These are phyloP conservation scores for Volvox africanus DNA, from an alignment of 139 green algal genomes.

Conservation along the genomic window DNA sequence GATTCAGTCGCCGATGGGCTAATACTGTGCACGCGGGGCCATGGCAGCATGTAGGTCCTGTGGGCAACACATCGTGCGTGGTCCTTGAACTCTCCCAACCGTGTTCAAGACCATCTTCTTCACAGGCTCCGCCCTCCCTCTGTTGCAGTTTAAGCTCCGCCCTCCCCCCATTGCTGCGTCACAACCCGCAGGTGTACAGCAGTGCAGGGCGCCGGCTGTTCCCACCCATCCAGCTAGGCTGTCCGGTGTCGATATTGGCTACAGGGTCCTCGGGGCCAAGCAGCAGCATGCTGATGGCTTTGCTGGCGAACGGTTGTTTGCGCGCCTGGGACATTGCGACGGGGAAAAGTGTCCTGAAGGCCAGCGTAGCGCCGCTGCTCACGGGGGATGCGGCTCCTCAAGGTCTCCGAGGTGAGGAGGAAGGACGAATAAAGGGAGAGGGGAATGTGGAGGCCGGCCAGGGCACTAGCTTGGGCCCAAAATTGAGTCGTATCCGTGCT, in stretches of 20 bases:
- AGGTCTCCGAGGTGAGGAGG: neutral
- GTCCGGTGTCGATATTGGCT: slow-evolving; percentile 47
- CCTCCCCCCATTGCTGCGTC: neutral
- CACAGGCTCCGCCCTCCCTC: no score
- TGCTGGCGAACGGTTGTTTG: slow-evolving; percentile 49
- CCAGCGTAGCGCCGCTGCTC: slow-evolving; percentile 49
- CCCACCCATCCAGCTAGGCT: slow-evolving; percentile 69
- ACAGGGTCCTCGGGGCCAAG: neutral
- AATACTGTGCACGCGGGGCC: no score
- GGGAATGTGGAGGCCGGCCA: neutral
- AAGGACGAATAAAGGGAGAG: neutral
- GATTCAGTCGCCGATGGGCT: no score
- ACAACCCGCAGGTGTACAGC: slow-evolving; percentile 70
- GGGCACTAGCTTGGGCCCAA: no score
- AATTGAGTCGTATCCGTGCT: no score
- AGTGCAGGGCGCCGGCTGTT: slow-evolving; percentile 67
- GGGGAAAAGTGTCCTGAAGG: slow-evolving; percentile 27
- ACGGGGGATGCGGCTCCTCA: neutral
- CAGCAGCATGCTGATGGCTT: slow-evolving; percentile 44
- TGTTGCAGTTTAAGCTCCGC: neutral
- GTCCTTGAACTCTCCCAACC: no score
- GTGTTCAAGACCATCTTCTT: no score
- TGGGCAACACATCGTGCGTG: no score
- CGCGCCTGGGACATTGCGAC: slow-evolving; percentile 55
- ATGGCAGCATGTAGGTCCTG: no score